phyloP scores from a whole-genome alignment of 768 basidiomycete species.

The Boletellus sp. region DNA sequence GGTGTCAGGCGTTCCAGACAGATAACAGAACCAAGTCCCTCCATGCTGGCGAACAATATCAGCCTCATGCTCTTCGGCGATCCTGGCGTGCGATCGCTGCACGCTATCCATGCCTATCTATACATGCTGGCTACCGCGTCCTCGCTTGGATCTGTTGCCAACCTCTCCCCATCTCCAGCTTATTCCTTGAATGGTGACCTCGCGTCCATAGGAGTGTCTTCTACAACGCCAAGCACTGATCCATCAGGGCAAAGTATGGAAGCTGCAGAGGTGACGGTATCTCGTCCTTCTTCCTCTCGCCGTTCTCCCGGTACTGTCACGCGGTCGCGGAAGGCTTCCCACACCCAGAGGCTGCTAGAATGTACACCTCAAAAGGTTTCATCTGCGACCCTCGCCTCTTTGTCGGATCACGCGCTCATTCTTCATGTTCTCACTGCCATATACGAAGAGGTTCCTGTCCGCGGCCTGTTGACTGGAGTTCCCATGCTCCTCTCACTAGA shows the following conservation, averaged over 20 bases:
- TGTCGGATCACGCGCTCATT: conserved; percentile 74
- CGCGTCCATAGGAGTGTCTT: conserved; percentile 25
- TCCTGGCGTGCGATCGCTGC: conserved; percentile 64
- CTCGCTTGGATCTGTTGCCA: conserved; percentile 47
- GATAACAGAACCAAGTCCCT: conserved; percentile 45
- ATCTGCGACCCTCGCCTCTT: conserved; percentile 49
- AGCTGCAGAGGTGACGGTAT: conserved; percentile 22
- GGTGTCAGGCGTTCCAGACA: conserved; percentile 44
- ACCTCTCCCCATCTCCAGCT: conserved; percentile 41
- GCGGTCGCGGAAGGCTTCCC: conserved; percentile 55
- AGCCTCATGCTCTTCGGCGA: conserved; percentile 55
- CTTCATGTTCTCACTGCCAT: conserved; percentile 62
- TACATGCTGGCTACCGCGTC: conserved; percentile 76
- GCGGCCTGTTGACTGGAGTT: conserved; percentile 69
- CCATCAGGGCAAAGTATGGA: conserved; percentile 20
- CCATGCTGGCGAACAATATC: conserved; percentile 43
- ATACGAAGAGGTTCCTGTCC: conserved; percentile 69
- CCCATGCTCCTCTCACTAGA: conserved; percentile 86
- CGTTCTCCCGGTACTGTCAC: conserved; percentile 48
- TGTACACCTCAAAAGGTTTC: conserved; percentile 42
- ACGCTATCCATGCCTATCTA: conserved; percentile 75
- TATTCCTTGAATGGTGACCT: conserved; percentile 33
- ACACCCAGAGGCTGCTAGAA: conserved; percentile 51
- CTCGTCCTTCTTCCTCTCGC: conserved; percentile 39
- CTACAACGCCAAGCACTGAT: conserved; percentile 33